Base-by-base conservation (phyloP, 176 grass and related monocot genomes). In the Musa schizocarpa region DNA sequence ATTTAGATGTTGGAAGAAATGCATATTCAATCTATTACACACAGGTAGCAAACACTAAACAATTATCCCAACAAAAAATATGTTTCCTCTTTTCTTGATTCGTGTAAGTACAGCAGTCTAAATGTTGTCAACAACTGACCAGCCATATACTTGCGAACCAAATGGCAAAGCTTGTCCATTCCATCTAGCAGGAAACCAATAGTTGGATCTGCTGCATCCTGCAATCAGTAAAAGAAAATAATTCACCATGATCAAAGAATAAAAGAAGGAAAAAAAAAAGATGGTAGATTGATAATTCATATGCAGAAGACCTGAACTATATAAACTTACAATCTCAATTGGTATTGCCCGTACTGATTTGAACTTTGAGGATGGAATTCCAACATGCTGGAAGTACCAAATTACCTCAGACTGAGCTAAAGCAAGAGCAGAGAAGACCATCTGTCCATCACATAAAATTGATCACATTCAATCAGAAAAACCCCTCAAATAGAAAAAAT, bases 391-490 rank as follows among this genome's bases (percentile, higher is more conserved):
- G 59, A 98, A 98, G 79, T 98, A 98, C 94, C 94, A 98, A 85
- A 98, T 79, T 78, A 93, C 87, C 80, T 98, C 94, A 58, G 79
- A 90, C 53, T 98, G 88, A 78, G 88, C 88, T 79, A 98, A 81
- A 85, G 94, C 88, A 85, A 98, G 86, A 76, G 94, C 94, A 85
- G 94, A 98, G 83, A 93, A 98, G 66, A 93, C 90, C 94, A 98
- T 98, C 94, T 98, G 84, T 79, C 80, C 56, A 86, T 4, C 9
- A n/a, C 23, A 53, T 27, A 43, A 49, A 80, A 56, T 81, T 76
- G 19, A 62, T 69, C 55, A 63, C 0, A 50, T 73, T 52, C 50
- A 71, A 69, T 5, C 25, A 27, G 58, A 63, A 59, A 59, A 21
- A 21, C 5, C 34, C 4, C 34, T 43, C 34, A 11, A 13, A 67